Conservation (phyloP, 345 rosid species). For the Conringia planisiliqua region DNA sequence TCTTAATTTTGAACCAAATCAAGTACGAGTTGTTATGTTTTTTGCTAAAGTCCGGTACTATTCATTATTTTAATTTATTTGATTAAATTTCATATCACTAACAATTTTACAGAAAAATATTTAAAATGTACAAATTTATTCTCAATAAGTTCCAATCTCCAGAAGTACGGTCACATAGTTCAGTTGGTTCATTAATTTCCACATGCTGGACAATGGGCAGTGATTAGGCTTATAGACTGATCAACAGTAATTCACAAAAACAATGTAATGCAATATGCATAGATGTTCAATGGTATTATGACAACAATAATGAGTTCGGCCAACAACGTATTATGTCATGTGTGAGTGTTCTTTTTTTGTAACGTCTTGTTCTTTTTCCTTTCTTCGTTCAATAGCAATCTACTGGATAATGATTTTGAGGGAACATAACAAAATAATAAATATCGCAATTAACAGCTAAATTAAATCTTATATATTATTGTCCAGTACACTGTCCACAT, state of each 20-base stretch:
- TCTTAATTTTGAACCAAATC: background rate
- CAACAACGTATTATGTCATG: constrained; percentile 16
- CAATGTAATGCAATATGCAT: background rate
- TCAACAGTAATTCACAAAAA: constrained; percentile 7
- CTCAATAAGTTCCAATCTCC: background rate
- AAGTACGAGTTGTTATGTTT: background rate
- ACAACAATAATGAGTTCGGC: constrained; percentile 11
- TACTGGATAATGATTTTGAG: background rate
- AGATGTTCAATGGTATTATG: background rate
- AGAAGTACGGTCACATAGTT: background rate
- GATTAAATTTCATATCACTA: background rate
- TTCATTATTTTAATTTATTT: background rate
- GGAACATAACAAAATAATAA: background rate
- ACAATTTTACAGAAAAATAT: background rate
- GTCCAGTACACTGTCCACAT: background rate
- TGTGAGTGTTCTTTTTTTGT: background rate
- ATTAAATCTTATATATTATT: background rate
- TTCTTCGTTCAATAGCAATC: background rate
- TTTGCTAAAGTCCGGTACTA: no score
- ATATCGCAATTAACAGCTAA: background rate
- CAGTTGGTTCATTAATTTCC: background rate
- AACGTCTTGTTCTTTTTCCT: background rate
- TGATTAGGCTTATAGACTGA: constrained; percentile 23
- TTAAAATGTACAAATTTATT: background rate
- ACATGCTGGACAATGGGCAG: constrained; percentile 16